Evolutionary conservation across 306 rosid genomes (phyloP).

Genomic region (Cercis canadensis): DNA sequence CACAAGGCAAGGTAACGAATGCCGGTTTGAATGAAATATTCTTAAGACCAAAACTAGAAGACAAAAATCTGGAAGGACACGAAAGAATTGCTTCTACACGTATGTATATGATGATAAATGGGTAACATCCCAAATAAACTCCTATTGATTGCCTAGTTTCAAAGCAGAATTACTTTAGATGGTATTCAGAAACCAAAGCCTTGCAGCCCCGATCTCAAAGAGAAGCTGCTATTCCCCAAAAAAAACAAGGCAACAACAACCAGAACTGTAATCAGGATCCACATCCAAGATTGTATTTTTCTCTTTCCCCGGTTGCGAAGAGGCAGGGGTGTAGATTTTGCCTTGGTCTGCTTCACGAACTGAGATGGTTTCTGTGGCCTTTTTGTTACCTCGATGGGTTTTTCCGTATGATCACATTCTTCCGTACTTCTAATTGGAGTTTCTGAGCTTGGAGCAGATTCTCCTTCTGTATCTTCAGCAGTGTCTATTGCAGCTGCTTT

Average conservation of each 20-base stretch:
- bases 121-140: constrained; percentile 50
- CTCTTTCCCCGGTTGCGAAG: constrained; percentile 77
- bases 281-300: constrained; percentile 84
- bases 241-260: constrained; percentile 52
- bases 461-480: constrained; percentile 49
- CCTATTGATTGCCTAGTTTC: constrained; percentile 38
- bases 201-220: constrained; percentile 45
- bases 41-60: not conserved
- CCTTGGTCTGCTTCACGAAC: constrained; percentile 59
- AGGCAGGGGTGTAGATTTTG: constrained; percentile 66
- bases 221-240: constrained; percentile 53
- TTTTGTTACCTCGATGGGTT: constrained; percentile 46
- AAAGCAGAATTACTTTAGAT: constrained; percentile 25
- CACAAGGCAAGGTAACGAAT: no score
- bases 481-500: constrained; percentile 47
- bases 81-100: constrained; percentile 62
- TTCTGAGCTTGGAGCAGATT: constrained; percentile 49
- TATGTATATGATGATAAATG: constrained; percentile 47
- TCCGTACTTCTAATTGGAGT: constrained; percentile 33
- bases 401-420: constrained; percentile 55
- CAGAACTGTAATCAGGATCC: constrained; percentile 50
- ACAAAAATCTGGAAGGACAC: constrained; percentile 43
- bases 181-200: constrained; percentile 57
- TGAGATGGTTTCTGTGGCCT: constrained; percentile 58
- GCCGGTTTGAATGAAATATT: no score